Base-by-base conservation (phyloP, 2,329 filamentous ascomycete species). In the Diaporthe vexans region DNA sequence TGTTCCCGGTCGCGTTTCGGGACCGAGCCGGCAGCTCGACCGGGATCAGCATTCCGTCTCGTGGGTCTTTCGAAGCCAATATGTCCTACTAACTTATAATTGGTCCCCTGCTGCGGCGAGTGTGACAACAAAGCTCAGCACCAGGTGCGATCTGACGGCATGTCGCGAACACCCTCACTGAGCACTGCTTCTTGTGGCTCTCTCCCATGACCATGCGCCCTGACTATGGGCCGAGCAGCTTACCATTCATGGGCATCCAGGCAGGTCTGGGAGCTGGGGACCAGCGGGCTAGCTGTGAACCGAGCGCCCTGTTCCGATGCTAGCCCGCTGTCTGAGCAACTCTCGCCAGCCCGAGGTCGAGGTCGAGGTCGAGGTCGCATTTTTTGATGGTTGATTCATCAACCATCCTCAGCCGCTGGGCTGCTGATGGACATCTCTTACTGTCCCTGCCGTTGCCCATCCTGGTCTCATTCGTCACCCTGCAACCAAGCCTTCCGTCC, bases 11-110 rank as follows among this genome's bases (percentile, higher is more conserved):
- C 10, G 43, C 19, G 29, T 72, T 63, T 72, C 69, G 70, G 70
- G 70, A 72, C 70, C 70, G 70, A 72, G 33, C 48, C 46, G 70
- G 48, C 59, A n/a, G 59, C 57, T 24, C 26, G 33, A 63, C 46
- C 24, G n/a, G 35, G 33, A 63, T 56, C 43, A 21, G 48, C 70
- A 43, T 54, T 46, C 48, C 70, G 37, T 5, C 46, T 13, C 21
- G 33, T 37, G 51, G 46, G 43, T 3, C 26, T 9, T 10, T 24
- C 26, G n/a, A 46, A 29, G 33, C 29, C 29, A 21, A 54, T 26
- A 61, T 26, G 26, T 48, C 7, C 11, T 43, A 51, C 43, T 37
- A 67, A n/a, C n/a, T n/a, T n/a, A n/a, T n/a, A n/a, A 67, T 52
- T 67, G 61, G 61, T 67, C 33, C 61, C 46, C 46, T 67, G 19